A percentile compares a stretch with the other conserved stretches of the same genome.
phyloP scores from a whole-genome alignment of 129 eudicot species.

The Deinandra increscens region DNA sequence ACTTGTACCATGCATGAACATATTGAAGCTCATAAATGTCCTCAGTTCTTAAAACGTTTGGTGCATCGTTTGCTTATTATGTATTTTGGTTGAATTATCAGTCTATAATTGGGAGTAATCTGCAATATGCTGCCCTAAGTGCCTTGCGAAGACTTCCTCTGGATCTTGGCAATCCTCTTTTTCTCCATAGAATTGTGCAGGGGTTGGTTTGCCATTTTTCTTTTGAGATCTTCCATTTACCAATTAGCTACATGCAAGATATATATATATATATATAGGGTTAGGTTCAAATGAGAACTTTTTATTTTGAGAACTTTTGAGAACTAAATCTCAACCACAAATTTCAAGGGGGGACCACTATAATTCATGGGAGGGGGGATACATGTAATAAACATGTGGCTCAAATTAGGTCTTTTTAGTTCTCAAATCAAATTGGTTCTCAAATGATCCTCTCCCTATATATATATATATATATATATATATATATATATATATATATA shows the following conservation, averaged over 20 bases:
- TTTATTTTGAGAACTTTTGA: too few relatives aligned
- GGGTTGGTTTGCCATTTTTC: slow-evolving; percentile 58
- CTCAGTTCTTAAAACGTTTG: not conserved
- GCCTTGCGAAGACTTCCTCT: slow-evolving; percentile 94
- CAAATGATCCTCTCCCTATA: too few relatives aligned
- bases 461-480: too few relatives aligned
- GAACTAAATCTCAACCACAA: too few relatives aligned
- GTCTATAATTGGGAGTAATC: slow-evolving; percentile 84
- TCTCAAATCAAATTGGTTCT: too few relatives aligned
- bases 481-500: too few relatives aligned
- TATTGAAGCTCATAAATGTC: not conserved
- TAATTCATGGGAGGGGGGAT: too few relatives aligned
- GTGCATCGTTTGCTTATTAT: not conserved
- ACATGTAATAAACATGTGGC: too few relatives aligned
- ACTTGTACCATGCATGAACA: not conserved
- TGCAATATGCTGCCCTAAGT: slow-evolving; percentile 89
- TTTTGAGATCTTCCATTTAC: not conserved
- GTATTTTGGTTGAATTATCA: slow-evolving; percentile 23
- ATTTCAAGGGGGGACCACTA: too few relatives aligned
- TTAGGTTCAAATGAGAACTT: too few relatives aligned
- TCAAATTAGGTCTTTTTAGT: too few relatives aligned
- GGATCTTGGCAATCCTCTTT: slow-evolving; percentile 89
- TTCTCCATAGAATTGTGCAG: slow-evolving; percentile 82
- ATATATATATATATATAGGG: too few relatives aligned
- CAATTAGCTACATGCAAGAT: slow-evolving; percentile 5